Conservation (phyloP, 2,329 filamentous ascomycete genomes). For the Myriosclerotinia scirpicola region DNA sequence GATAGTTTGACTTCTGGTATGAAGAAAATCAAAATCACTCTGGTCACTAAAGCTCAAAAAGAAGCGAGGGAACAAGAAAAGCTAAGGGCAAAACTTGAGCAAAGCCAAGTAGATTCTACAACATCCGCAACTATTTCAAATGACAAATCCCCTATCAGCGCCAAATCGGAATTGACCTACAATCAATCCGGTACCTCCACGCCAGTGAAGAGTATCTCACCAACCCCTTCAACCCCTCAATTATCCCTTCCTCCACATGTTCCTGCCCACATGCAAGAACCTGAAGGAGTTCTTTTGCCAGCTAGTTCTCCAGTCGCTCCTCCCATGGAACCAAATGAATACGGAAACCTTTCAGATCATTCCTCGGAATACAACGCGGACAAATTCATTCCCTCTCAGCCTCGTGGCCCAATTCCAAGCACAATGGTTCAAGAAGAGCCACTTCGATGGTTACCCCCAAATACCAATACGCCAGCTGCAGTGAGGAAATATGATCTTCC, state of each 20-base stretch:
- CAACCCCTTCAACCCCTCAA: conserved; percentile 30
- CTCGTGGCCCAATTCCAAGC: conserved; percentile 51
- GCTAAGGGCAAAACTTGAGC: neutral
- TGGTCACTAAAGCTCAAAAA: conserved; percentile 56
- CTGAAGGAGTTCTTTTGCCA: conserved; percentile 32
- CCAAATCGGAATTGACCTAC: neutral
- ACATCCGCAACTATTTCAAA: conserved; percentile 25
- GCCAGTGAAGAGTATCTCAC: conserved; percentile 22
- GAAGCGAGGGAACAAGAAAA: conserved; percentile 49
- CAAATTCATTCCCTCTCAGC: conserved; percentile 56
- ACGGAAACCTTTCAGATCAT: conserved; percentile 19
- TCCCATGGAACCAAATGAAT: conserved; percentile 12
- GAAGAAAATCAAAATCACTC: conserved; percentile 63
- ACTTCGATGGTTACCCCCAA: conserved; percentile 55
- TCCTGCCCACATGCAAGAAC: conserved; percentile 28
- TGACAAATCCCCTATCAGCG: conserved; percentile 9
- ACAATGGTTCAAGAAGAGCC: conserved; percentile 44
- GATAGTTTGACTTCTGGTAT: conserved; percentile 58
- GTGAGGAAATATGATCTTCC: conserved; percentile 37
- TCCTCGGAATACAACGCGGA: conserved; percentile 37
- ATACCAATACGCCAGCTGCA: conserved; percentile 38
- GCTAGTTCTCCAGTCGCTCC: conserved; percentile 31
- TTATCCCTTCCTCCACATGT: conserved; percentile 24
- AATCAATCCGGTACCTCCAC: conserved; percentile 6
- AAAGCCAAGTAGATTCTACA: conserved; percentile 23